Conservation (phyloP, 352 stramenopile species). For the Pythium myriotylum region DNA sequence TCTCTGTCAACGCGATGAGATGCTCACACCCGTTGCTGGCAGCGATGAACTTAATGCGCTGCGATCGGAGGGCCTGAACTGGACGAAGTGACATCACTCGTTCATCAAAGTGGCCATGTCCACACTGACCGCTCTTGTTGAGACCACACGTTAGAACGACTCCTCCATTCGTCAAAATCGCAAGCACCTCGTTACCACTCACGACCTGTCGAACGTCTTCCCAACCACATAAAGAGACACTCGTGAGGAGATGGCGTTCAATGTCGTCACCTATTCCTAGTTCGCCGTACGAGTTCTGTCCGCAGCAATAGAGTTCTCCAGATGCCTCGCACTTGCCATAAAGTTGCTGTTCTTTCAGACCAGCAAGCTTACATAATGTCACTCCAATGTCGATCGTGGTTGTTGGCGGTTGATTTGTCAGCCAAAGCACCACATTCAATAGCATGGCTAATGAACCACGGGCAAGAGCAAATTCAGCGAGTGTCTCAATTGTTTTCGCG, state of each 20-base stretch:
- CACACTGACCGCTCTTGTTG: conserved; percentile 89
- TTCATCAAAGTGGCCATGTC: conserved; percentile 87
- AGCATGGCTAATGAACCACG: conserved; percentile 74
- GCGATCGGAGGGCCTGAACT: conserved; percentile 74
- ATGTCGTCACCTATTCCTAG: conserved; percentile 85
- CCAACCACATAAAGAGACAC: conserved; percentile 77
- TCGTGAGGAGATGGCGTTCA: conserved; percentile 78
- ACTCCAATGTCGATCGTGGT: conserved; percentile 53
- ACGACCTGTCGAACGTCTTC: conserved; percentile 84
- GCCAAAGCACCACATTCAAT: conserved; percentile 67
- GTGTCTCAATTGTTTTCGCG: conserved; percentile 66
- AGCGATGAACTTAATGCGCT: conserved; percentile 80
- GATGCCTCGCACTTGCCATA: conserved; percentile 87
- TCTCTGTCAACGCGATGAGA: conserved; percentile 84
- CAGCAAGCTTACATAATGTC: conserved; percentile 67
- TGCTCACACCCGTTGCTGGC: conserved; percentile 90
- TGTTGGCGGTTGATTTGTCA: conserved; percentile 58
- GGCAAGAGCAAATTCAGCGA: conserved; percentile 73
- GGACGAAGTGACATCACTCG: conserved; percentile 83
- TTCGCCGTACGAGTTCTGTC: conserved; percentile 90
- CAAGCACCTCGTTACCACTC: conserved; percentile 83
- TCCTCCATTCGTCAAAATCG: conserved; percentile 81
- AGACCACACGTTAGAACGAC: conserved; percentile 81
- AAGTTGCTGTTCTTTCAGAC: conserved; percentile 84
- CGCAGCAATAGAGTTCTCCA: conserved; percentile 85